Conservation (phyloP, 106 monocot species). For the Dioscorea alata region DNA sequence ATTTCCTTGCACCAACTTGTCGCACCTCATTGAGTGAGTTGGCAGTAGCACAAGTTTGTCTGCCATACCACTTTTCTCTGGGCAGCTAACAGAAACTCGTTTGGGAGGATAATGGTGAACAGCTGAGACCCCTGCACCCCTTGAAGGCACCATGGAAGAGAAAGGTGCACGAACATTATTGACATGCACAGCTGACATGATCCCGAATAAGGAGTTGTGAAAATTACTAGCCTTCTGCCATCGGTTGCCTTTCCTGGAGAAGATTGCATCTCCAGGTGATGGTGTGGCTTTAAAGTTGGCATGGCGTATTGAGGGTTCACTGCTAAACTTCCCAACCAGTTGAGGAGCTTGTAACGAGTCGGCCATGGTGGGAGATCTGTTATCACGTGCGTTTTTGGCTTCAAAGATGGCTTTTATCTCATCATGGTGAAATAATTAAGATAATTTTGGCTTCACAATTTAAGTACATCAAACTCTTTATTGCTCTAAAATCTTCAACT, state of each 20-base stretch:
- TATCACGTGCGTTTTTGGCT: conserved; percentile 5
- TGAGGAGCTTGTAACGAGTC: background rate
- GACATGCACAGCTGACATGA: conserved; percentile 44
- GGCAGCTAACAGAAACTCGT: conserved; percentile 63
- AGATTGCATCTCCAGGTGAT: background rate
- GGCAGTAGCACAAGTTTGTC: conserved; percentile 65
- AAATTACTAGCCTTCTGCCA: conserved; percentile 26
- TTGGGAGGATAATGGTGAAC: background rate
- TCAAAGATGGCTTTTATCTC: conserved; percentile 62
- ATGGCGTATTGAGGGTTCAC: conserved; percentile 31
- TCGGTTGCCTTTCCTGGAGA: background rate
- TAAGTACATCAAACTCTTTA: too few relatives aligned
- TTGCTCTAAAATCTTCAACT: too few relatives aligned
- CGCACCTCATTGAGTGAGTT: conserved; percentile 52
- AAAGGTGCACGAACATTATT: background rate
- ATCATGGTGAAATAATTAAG: too few relatives aligned
- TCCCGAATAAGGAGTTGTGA: conserved; percentile 71
- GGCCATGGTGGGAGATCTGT: background rate
- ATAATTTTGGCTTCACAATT: too few relatives aligned
- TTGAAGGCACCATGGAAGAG: background rate
- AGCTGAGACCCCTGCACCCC: background rate
- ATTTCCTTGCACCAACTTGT: conserved; percentile 45
- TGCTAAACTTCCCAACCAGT: conserved; percentile 30
- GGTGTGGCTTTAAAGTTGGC: conserved; percentile 5
- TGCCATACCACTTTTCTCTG: conserved; percentile 22